Conservation (phyloP, 192 early-diverging fungal species). For the Geranomyces michiganensis region DNA sequence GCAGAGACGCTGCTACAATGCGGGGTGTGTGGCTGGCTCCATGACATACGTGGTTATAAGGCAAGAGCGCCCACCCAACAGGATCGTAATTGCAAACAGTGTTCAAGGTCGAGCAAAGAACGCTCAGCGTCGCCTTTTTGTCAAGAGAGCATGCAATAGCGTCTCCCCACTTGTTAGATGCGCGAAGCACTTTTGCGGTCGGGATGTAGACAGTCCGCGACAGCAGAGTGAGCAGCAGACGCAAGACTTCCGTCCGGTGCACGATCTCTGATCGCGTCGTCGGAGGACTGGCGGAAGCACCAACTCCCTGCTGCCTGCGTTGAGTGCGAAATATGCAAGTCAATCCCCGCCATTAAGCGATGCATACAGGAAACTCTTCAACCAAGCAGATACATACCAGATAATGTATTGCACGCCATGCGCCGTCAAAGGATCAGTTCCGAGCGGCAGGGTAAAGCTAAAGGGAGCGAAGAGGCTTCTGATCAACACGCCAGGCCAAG, state of each 20-base stretch:
- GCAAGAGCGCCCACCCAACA: slow-evolving; percentile 78
- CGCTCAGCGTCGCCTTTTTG: slow-evolving; percentile 70
- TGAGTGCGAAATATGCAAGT: background rate
- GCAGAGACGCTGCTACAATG: background rate
- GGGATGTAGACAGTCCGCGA: slow-evolving; percentile 81
- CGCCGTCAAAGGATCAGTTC: slow-evolving; percentile 21
- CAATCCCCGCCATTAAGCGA: background rate
- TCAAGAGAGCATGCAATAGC: slow-evolving; percentile 59
- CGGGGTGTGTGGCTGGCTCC: background rate
- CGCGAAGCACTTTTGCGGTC: slow-evolving; percentile 50
- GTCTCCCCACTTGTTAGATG: slow-evolving; percentile 62
- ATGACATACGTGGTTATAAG: slow-evolving; percentile 74
- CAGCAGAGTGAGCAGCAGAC: slow-evolving; percentile 76
- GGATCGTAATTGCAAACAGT: slow-evolving; percentile 81
- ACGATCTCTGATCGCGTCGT: slow-evolving; percentile 63
- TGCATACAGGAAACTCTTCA: too few species aligned
- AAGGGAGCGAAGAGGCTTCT: too few species aligned
- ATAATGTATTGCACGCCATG: slow-evolving; percentile 49
- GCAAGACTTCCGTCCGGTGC: slow-evolving; percentile 77
- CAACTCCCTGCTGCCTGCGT: slow-evolving; percentile 45
- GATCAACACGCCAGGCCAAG: background rate
- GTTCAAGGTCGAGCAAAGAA: slow-evolving; percentile 87
- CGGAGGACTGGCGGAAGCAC: slow-evolving; percentile 31
- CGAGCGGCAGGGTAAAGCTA: slow-evolving; percentile 44
- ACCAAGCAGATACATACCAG: too few species aligned